Evolutionary conservation across 352 stramenopile species (phyloP).

Genomic region (Pythium phragmitis): DNA sequence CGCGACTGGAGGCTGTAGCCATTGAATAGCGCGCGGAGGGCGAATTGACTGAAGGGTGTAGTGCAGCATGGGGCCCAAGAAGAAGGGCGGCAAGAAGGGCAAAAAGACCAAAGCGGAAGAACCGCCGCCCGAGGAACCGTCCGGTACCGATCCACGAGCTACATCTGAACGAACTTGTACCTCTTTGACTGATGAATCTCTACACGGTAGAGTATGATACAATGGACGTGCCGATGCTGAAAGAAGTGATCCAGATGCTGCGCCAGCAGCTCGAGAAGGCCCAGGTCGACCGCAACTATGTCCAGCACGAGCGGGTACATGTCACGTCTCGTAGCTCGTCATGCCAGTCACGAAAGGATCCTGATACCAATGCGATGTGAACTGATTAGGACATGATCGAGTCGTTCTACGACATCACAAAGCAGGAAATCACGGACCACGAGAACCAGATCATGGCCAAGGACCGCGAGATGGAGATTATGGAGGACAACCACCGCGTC

Average conservation of each 20-base stretch:
- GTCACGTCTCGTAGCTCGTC: not conserved
- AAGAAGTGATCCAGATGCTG: conserved; percentile 92
- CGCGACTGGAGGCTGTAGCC: no score
- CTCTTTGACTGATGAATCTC: not conserved
- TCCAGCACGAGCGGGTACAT: conserved; percentile 89
- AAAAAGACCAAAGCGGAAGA: conserved; percentile 75
- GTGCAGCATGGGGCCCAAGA: conserved; percentile 60
- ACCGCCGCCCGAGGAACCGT: conserved; percentile 64
- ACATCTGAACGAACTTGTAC: no score
- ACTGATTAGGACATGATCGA: conserved; percentile 90
- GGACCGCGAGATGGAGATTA: conserved; percentile 94
- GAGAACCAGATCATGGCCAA: conserved; percentile 91
- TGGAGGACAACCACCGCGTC: conserved; percentile 95
- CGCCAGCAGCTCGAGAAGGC: conserved; percentile 90
- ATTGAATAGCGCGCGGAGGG: not conserved
- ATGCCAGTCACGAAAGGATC: not conserved
- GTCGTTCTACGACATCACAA: conserved; percentile 95
- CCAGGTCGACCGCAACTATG: conserved; percentile 92
- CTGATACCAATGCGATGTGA: not conserved
- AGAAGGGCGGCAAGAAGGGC: conserved; percentile 63
- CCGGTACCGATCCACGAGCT: conserved; percentile 34
- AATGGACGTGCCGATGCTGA: conserved; percentile 93
- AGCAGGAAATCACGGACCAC: conserved; percentile 88
- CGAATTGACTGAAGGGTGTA: not conserved
- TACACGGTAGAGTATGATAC: conserved; percentile 81